Conservation (phyloP, 805 yeast genomes). For the Ogataea polymorpha region DNA sequence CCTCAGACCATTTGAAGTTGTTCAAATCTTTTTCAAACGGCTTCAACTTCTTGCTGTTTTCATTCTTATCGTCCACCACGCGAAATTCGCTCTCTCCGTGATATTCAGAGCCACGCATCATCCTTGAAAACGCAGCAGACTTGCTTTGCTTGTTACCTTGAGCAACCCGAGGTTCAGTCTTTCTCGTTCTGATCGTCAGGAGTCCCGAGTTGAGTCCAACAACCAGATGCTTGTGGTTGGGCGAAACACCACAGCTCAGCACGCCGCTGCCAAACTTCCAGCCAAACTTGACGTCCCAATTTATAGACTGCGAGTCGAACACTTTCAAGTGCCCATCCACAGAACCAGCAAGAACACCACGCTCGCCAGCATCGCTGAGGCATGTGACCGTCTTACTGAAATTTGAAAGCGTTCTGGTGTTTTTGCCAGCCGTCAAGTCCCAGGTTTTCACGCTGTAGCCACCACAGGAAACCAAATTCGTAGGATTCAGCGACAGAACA, state of each 20-base stretch:
- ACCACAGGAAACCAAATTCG: constrained; percentile 76
- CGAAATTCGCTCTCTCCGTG: constrained; percentile 84
- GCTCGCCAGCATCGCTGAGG: constrained; percentile 66
- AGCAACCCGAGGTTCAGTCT: constrained; percentile 55
- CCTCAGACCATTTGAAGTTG: constrained; percentile 90
- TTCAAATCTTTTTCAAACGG: constrained; percentile 81
- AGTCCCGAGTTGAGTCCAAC: constrained; percentile 91
- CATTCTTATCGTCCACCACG: constrained; percentile 56
- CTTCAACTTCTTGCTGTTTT: constrained; percentile 57
- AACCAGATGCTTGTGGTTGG: constrained; percentile 82
- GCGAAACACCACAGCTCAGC: constrained; percentile 84
- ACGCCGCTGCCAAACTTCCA: constrained; percentile 98
- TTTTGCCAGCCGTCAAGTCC: constrained; percentile 82
- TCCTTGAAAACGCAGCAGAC: constrained; percentile 66
- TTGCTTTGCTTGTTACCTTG: constrained; percentile 48
- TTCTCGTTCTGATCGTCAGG: constrained; percentile 83
- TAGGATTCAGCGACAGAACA: constrained; percentile 67
- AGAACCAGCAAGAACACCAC: constrained; percentile 89
- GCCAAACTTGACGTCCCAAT: constrained; percentile 90
- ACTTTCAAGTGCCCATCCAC: constrained; percentile 97
- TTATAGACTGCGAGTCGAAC: constrained; percentile 67
- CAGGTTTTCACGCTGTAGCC: constrained; percentile 83
- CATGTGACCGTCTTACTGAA: constrained; percentile 94
- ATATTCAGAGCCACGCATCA: constrained; percentile 90
- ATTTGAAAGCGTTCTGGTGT: constrained; percentile 68